A percentile compares a stretch with the other conserved stretches of the same genome.
Conservation (phyloP, 345 rosid species). For the Turnera subulata region DNA sequence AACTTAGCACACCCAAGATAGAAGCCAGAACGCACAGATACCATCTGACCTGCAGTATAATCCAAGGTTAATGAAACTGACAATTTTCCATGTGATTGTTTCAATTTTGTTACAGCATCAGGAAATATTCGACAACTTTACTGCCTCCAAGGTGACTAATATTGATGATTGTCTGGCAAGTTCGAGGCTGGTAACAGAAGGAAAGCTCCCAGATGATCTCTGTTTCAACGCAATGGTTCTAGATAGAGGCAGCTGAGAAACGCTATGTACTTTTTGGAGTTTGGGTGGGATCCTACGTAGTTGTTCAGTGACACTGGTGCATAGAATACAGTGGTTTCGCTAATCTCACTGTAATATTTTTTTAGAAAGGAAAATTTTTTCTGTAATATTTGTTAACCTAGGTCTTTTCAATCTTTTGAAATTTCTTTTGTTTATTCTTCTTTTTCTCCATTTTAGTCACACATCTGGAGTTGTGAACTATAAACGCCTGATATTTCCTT, state of each 20-base stretch:
- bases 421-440: neutral
- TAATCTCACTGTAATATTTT: slow-evolving; percentile 24
- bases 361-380: neutral
- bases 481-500: too few species aligned
- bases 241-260: slow-evolving; percentile 14
- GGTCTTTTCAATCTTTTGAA: slow-evolving; percentile 5
- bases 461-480: too few species aligned
- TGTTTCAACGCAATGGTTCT: slow-evolving; percentile 10
- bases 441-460: neutral
- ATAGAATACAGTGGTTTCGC: slow-evolving; percentile 8
- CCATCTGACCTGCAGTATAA: too few species aligned
- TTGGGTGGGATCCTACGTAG: slow-evolving; percentile 12
- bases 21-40: too few species aligned
- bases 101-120: slow-evolving; percentile 52
- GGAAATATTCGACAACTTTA: slow-evolving; percentile 98
- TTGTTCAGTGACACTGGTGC: slow-evolving; percentile 12
- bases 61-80: too few species aligned
- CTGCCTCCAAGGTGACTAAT: slow-evolving; percentile 90
- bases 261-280: slow-evolving; percentile 8
- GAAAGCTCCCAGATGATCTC: slow-evolving; percentile 5
- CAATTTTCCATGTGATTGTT: neutral
- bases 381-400: slow-evolving; percentile 12
- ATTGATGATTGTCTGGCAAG: slow-evolving; percentile 2
- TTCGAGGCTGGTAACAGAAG: slow-evolving; percentile 12
- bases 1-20: too few species aligned